A percentile compares a stretch with the other conserved stretches of the same genome.
Conservation (phyloP, 2,329 filamentous ascomycete species). For the Diaporthe australafricana region DNA sequence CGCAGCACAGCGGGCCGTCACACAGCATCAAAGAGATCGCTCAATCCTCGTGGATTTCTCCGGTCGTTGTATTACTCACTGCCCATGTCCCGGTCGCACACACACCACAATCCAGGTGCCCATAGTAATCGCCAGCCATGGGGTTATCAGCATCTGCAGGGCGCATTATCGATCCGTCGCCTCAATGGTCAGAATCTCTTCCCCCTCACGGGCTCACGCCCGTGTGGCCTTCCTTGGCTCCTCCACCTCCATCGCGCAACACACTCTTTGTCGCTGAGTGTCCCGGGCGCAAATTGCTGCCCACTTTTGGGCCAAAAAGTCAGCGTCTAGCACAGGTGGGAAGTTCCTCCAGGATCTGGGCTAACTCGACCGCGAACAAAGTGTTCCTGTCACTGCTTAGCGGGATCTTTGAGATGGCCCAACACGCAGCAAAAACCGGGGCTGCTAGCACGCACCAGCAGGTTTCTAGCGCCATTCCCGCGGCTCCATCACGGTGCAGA, state of each 20-base stretch:
- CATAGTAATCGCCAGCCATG: background rate
- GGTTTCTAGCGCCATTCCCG: slow-evolving; percentile 9
- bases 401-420: too few relatives aligned
- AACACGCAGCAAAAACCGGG: too few relatives aligned
- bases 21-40: slow-evolving; percentile 1
- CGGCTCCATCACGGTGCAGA: slow-evolving; percentile 27
- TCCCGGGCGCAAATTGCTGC: slow-evolving; percentile 26
- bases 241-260: background rate
- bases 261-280: background rate
- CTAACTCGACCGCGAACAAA: background rate
- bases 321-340: background rate
- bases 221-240: background rate
- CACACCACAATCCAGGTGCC: background rate
- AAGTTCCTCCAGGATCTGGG: slow-evolving; percentile 13
- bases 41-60: background rate
- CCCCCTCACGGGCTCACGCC: slow-evolving; percentile 7
- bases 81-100: background rate
- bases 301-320: background rate
- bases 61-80: slow-evolving; percentile 5
- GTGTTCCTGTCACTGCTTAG: background rate
- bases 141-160: background rate
- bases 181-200: background rate
- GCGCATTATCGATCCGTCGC: background rate
- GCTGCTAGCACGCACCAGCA: slow-evolving; percentile 4
- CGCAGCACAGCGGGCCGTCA: slow-evolving; percentile 10